Evolutionary conservation across 306 rosid species (phyloP).

Genomic region (Morella rubra): DNA sequence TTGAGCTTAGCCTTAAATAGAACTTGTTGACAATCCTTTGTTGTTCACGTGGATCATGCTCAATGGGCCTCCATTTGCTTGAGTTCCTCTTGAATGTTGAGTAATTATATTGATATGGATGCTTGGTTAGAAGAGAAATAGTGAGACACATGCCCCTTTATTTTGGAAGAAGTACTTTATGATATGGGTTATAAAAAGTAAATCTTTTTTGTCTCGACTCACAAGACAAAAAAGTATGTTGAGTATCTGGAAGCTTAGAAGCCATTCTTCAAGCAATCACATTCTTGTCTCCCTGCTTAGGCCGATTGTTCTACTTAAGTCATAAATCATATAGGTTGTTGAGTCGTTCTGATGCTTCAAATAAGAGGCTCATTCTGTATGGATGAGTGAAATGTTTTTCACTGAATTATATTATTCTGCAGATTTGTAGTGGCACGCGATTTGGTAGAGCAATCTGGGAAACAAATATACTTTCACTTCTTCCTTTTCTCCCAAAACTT

Average conservation of each 20-base stretch:
- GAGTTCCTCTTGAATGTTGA: no score
- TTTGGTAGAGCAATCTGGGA: slow-evolving; percentile 57
- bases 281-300: neutral
- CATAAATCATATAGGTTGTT: neutral
- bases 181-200: neutral
- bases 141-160: no score
- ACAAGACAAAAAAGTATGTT: no score
- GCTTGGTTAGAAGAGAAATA: no score
- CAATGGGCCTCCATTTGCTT: no score
- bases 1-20: no score
- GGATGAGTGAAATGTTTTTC: slow-evolving; percentile 1
- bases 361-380: neutral
- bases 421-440: slow-evolving; percentile 44
- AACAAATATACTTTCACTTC: slow-evolving; percentile 60
- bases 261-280: neutral
- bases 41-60: no score
- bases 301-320: neutral
- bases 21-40: no score
- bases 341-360: neutral
- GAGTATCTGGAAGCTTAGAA: no score
- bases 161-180: neutral
- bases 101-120: no score
- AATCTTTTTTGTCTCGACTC: neutral
- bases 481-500: slow-evolving; percentile 78
- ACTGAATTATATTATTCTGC: slow-evolving; percentile 27